Conservation (phyloP, 202 grass and related monocot genomes). For the Brachypodium distachyon region DNA sequence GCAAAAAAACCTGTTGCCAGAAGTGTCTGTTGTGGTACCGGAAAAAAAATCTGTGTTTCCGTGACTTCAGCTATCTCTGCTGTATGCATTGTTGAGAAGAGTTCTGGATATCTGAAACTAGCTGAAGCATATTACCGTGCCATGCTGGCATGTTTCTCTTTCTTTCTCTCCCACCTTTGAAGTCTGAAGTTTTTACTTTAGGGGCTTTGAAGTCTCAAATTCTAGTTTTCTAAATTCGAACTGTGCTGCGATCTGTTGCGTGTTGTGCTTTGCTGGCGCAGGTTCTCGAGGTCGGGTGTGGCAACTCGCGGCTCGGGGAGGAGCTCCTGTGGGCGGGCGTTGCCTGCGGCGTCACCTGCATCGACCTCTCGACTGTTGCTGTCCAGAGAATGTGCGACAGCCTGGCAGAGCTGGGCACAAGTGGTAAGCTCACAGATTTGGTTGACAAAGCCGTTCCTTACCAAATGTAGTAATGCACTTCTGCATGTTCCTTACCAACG, state of each 20-base stretch:
- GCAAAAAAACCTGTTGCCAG: conserved; percentile 12
- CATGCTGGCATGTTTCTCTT: too few relatives aligned
- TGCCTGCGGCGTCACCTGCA: conserved; percentile 60
- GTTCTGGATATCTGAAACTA: not conserved
- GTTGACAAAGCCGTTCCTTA: too few relatives aligned
- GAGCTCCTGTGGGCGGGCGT: conserved; percentile 63
- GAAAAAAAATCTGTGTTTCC: not conserved
- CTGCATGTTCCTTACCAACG: not conserved
- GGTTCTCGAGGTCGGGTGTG: conserved; percentile 84
- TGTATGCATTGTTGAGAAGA: conserved; percentile 5
- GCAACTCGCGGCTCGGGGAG: conserved; percentile 72
- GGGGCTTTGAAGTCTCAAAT: too few relatives aligned
- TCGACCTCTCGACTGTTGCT: conserved; percentile 64
- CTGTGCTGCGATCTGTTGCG: not conserved
- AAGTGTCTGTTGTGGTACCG: not conserved
- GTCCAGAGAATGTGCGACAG: conserved; percentile 64
- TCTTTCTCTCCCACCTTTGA: too few relatives aligned
- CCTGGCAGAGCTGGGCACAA: conserved; percentile 35
- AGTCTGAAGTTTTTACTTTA: too few relatives aligned
- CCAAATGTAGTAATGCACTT: not conserved
- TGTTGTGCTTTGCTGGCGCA: too few relatives aligned
- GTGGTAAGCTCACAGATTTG: conserved; percentile 14
- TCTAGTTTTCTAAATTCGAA: not conserved
- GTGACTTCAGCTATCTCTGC: not conserved
- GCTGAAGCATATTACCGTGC: too few relatives aligned